A percentile compares a stretch with the other conserved stretches of the same genome.
Evolutionary conservation across 2,329 filamentous ascomycete genomes (phyloP).

Genomic region (Microsporum canis): DNA sequence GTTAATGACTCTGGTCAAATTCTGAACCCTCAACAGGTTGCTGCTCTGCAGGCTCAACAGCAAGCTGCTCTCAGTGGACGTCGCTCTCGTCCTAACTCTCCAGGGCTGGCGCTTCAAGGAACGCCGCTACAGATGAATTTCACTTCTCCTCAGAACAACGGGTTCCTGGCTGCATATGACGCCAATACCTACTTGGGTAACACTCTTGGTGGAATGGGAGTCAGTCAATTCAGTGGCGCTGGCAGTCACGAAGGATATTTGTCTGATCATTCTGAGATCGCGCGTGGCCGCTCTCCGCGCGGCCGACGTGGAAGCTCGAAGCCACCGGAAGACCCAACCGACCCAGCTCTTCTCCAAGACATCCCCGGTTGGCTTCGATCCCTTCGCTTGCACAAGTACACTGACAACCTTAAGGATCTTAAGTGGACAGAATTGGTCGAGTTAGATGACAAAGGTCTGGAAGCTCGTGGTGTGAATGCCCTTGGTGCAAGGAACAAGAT

Average conservation of each 20-base stretch:
- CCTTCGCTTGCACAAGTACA: constrained; percentile 94
- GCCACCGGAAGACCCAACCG: constrained; percentile 93
- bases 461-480: constrained; percentile 87
- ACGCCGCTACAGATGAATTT: constrained; percentile 52
- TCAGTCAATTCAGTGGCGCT: constrained; percentile 63
- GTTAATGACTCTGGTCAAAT: constrained; percentile 88
- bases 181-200: constrained; percentile 58
- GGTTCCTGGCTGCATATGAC: constrained; percentile 83
- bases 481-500: constrained; percentile 92
- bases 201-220: constrained; percentile 57
- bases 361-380: constrained; percentile 94
- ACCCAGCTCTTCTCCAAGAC: constrained; percentile 78
- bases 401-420: constrained; percentile 93
- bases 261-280: constrained; percentile 86
- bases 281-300: constrained; percentile 79
- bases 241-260: constrained; percentile 71
- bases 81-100: constrained; percentile 79
- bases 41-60: constrained; percentile 63
- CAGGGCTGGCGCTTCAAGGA: constrained; percentile 69
- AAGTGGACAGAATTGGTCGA: constrained; percentile 90
- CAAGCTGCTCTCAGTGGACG: constrained; percentile 39
- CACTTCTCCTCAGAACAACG: constrained; percentile 83
- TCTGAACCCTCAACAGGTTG: constrained; percentile 70
- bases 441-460: constrained; percentile 83
- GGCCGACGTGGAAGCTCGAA: constrained; percentile 90